phyloP scores from a whole-genome alignment of 495 filamentous ascomycete species.

The Margaritispora aquatica region DNA sequence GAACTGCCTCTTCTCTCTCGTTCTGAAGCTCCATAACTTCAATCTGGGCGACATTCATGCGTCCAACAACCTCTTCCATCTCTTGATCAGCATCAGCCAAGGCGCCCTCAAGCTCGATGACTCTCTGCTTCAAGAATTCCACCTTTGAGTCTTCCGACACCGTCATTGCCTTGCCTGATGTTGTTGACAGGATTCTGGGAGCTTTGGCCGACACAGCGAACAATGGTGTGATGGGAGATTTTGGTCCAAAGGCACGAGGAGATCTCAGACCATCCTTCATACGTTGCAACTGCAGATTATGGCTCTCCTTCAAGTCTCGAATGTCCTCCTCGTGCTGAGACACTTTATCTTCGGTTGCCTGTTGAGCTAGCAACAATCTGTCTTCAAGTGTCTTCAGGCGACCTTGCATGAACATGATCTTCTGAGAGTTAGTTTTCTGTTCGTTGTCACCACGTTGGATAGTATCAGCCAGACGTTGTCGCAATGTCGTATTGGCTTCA shows the following conservation, averaged over 20 bases:
- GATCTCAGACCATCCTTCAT: slow-evolving; percentile 38
- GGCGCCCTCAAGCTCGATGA: slow-evolving; percentile 76
- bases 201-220: slow-evolving; percentile 40
- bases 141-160: slow-evolving; percentile 47
- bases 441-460: slow-evolving; percentile 81
- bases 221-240: slow-evolving; percentile 60
- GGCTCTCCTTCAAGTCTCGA: slow-evolving; percentile 63
- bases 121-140: slow-evolving; percentile 65
- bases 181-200: slow-evolving; percentile 44
- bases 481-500: slow-evolving; percentile 64
- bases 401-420: slow-evolving; percentile 77
- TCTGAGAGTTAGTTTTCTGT: slow-evolving; percentile 67
- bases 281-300: slow-evolving; percentile 70
- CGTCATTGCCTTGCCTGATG: slow-evolving; percentile 32
- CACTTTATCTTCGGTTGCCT: slow-evolving; percentile 78
- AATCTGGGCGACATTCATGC: slow-evolving; percentile 92
- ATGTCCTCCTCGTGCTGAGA: slow-evolving; percentile 82
- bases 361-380: slow-evolving; percentile 73
- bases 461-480: slow-evolving; percentile 75
- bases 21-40: slow-evolving; percentile 89
- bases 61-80: slow-evolving; percentile 88
- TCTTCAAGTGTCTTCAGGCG: slow-evolving; percentile 80
- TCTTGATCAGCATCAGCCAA: slow-evolving; percentile 78
- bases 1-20: slow-evolving; percentile 83
- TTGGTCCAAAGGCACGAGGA: slow-evolving; percentile 38